Conservation (phyloP, 1,139 yeast genomes). For the Blastobotrys illinoisensis region DNA sequence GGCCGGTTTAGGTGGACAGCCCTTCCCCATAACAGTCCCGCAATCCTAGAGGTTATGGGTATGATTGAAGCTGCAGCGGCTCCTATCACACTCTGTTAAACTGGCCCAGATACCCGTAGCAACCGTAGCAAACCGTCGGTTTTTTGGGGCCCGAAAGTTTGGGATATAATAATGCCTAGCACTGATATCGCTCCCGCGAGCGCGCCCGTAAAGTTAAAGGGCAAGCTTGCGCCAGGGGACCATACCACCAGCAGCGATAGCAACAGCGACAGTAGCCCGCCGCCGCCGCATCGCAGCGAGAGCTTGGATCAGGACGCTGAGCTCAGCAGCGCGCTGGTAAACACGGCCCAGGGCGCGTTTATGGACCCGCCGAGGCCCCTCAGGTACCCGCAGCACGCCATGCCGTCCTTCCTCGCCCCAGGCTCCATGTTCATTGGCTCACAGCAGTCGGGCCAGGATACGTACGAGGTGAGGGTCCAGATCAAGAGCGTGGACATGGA, state of each 20-base stretch:
- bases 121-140: neutral
- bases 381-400: neutral
- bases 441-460: constrained; percentile 65
- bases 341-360: neutral
- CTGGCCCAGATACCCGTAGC: neutral
- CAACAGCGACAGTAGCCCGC: neutral
- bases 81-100: neutral
- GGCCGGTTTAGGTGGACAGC: too few species aligned
- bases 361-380: neutral
- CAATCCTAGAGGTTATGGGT: neutral
- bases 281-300: neutral
- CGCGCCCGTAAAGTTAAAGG: neutral
- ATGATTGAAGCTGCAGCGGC: too few species aligned
- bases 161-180: neutral
- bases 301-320: neutral
- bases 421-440: constrained; percentile 62
- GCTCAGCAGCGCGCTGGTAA: neutral
- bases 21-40: neutral
- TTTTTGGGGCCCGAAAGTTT: neutral
- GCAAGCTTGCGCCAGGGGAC: neutral
- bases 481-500: constrained; percentile 62
- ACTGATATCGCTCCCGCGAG: neutral
- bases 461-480: constrained; percentile 67
- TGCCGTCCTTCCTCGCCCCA: constrained; percentile 43
- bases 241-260: neutral